Evolutionary conservation across 1,139 yeast genomes (phyloP), one percentile per base, ranked within the genome.

Genomic region (Saccharomyces uvarum): DNA sequence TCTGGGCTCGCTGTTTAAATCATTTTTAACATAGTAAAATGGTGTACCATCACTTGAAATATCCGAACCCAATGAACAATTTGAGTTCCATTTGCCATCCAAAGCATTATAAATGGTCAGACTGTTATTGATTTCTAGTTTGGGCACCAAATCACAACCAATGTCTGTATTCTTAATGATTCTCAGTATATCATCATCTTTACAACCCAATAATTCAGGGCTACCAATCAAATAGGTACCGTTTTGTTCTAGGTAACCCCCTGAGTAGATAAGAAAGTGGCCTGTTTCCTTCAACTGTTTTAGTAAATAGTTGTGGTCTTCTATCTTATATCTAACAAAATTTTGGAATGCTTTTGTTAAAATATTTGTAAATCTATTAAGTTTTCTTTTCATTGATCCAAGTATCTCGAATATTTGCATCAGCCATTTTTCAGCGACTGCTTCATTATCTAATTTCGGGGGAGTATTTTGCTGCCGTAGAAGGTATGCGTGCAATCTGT

Each of bases 381-480:
- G 77, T 65, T 89, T 88, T 66, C 99, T 82, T 63, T 95, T 86
- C 54, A 88, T 77, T 54, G 89, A 86, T 42, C 97, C 91, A 60
- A 88, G 84, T 60, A 86, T 88, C 62, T 91, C 98, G 51, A 90
- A 82, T 0, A 93, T 81, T 2, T 88, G 80, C n/a, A 84, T 78
- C 59, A 84, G 83, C 96, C 96, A 88, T 54, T 89, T 77, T 26
- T 83, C 82, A 51, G 90, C 75, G 57, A 89, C 95, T 13, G 80
- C 72, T 3, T 79, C 74, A 14, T 77, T 76, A 1, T 73, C 70
- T 58, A 79, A 70, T 2, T 70, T 65, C 1, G 85, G 82, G 0
- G 96, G 88, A 0, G 83, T 80, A 55, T 80, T 77, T 61, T 85
- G 77, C 65, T 90, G 97, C 56, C 83, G 79, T 57, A 82, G 83